These are phyloP conservation scores for Spirogloea muscicola DNA, from an alignment of 139 green algal species.

Conservation along the genomic window DNA sequence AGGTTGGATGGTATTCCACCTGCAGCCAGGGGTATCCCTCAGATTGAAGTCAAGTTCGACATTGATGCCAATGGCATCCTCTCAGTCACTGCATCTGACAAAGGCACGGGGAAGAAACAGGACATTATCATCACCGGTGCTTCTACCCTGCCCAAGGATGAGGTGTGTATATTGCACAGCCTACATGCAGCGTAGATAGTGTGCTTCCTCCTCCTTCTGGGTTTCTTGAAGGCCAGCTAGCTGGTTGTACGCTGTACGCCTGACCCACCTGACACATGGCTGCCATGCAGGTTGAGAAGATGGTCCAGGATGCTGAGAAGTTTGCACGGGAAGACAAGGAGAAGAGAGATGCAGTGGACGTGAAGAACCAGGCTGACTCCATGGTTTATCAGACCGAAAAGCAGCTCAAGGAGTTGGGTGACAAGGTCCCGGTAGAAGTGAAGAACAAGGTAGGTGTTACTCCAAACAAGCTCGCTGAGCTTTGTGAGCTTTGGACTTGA, in stretches of 20 bases:
- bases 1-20: slow-evolving; percentile 91
- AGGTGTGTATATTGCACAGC: too few relatives aligned
- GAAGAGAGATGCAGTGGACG: slow-evolving; percentile 86
- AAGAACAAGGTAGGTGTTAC: slow-evolving; percentile 39
- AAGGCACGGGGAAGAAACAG: slow-evolving; percentile 89
- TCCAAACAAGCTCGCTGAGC: neutral
- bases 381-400: slow-evolving; percentile 80
- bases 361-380: slow-evolving; percentile 80
- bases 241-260: too few relatives aligned
- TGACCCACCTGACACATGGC: neutral
- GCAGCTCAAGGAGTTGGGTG: slow-evolving; percentile 95
- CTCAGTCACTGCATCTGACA: slow-evolving; percentile 87
- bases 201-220: too few relatives aligned
- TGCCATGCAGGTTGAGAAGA: slow-evolving; percentile 72
- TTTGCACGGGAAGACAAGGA: slow-evolving; percentile 90
- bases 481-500: neutral
- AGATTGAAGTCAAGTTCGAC: slow-evolving; percentile 98
- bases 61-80: slow-evolving; percentile 99
- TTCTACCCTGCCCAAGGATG: slow-evolving; percentile 67
- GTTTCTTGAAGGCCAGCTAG: too few relatives aligned
- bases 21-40: slow-evolving; percentile 87
- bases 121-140: slow-evolving; percentile 97
- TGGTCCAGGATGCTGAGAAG: slow-evolving; percentile 93
- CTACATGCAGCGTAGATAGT: too few relatives aligned
- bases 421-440: slow-evolving; percentile 68